phyloP scores from a whole-genome alignment of 2,329 filamentous ascomycete genomes.

The Beauveria rudraprayagi region DNA sequence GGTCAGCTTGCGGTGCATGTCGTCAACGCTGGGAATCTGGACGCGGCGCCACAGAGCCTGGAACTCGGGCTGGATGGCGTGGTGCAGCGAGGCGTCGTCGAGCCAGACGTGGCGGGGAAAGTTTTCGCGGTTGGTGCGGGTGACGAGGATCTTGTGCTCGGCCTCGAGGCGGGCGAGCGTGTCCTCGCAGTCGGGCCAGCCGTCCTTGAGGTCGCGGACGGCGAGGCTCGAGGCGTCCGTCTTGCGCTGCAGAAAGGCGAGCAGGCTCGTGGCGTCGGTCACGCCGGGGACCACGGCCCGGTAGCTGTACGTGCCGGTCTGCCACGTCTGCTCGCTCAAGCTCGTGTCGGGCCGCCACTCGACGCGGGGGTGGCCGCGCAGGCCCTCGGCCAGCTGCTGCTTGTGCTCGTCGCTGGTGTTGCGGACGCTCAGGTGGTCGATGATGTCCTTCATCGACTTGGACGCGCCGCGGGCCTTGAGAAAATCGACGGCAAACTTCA shows the following conservation, averaged over 20 bases:
- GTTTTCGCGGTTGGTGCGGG: constrained; percentile 87
- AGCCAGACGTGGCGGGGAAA: constrained; percentile 80
- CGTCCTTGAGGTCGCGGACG: constrained; percentile 90
- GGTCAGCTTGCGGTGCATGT: constrained; percentile 68
- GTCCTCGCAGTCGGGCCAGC: constrained; percentile 79
- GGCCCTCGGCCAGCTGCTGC: constrained; percentile 56
- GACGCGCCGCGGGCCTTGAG: constrained; percentile 62
- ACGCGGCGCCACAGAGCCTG: constrained; percentile 74
- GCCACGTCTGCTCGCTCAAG: constrained; percentile 59
- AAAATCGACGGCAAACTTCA: constrained; percentile 79
- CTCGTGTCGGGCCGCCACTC: constrained; percentile 47
- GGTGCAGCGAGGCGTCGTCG: constrained; percentile 71
- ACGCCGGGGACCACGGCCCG: constrained; percentile 75
- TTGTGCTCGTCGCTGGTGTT: constrained; percentile 53
- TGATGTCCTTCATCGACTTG: constrained; percentile 66
- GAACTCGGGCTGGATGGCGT: constrained; percentile 76
- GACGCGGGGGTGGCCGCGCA: constrained; percentile 56
- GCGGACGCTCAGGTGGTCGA: constrained; percentile 70
- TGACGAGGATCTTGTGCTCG: constrained; percentile 73
- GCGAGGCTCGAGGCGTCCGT: constrained; percentile 71
- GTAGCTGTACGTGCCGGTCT: constrained; percentile 70
- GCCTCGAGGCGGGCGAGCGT: constrained; percentile 70
- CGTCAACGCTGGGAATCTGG: constrained; percentile 64
- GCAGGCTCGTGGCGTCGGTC: constrained; percentile 65
- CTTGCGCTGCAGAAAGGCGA: constrained; percentile 73